phyloP scores from a whole-genome alignment of 768 basidiomycete genomes.

The Boletus patriciae region DNA sequence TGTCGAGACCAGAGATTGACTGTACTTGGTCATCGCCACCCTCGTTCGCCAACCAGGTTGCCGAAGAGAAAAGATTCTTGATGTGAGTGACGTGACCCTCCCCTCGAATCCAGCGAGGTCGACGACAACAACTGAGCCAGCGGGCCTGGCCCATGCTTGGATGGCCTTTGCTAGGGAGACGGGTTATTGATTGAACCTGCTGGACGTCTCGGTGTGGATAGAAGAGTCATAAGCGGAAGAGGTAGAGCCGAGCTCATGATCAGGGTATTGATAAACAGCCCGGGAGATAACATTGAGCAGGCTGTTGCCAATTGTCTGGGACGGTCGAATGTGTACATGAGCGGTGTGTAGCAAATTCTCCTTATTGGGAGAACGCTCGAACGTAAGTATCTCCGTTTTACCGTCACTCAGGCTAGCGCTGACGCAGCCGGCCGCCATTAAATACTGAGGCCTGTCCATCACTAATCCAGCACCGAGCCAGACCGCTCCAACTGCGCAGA shows the following conservation, averaged over 20 bases:
- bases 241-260: slow-evolving; percentile 27
- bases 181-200: slow-evolving; percentile 15
- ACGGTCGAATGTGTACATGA: no score
- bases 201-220: slow-evolving; percentile 27
- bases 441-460: no score
- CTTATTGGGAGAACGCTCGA: no score
- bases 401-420: no score
- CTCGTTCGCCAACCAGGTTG: slow-evolving; percentile 34
- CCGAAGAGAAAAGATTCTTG: slow-evolving; percentile 30
- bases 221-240: slow-evolving; percentile 34
- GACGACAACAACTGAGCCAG: slow-evolving; percentile 26
- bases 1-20: slow-evolving; percentile 26
- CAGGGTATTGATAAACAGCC: slow-evolving; percentile 23
- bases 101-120: slow-evolving; percentile 36
- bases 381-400: no score
- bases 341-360: no score
- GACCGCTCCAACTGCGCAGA: no score
- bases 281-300: slow-evolving; percentile 25
- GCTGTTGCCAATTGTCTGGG: slow-evolving; percentile 20
- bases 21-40: slow-evolving; percentile 26
- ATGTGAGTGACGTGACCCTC: slow-evolving; percentile 32
- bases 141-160: slow-evolving; percentile 24
- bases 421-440: no score
- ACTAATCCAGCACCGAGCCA: no score
- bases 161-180: slow-evolving; percentile 25